Evolutionary conservation across 1,139 yeast species (phyloP).

Genomic region (Protomyces inundatus): DNA sequence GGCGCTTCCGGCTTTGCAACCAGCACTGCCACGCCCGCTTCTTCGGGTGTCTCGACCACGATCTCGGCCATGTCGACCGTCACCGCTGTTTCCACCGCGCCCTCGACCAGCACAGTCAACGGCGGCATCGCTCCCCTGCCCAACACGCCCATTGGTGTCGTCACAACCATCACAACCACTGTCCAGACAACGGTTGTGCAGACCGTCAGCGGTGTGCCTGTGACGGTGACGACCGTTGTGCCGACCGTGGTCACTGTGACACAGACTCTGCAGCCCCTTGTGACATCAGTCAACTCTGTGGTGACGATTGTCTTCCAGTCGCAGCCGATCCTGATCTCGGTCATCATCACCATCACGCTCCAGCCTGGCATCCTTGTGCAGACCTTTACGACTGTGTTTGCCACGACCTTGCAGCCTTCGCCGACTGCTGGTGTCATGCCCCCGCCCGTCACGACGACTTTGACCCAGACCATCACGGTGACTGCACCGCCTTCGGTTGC

Average conservation of each 20-base stretch:
- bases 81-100: background rate
- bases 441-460: background rate
- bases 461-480: slow-evolving; percentile 14
- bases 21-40: background rate
- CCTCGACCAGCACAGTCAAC: background rate
- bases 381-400: slow-evolving; percentile 1
- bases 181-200: background rate
- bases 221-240: background rate
- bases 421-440: slow-evolving; percentile 1
- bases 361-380: slow-evolving; percentile 1
- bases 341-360: slow-evolving; percentile 11
- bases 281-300: background rate
- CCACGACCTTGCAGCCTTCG: slow-evolving; percentile 5
- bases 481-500: slow-evolving; percentile 1
- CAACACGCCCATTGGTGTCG: background rate
- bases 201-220: background rate
- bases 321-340: background rate
- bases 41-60: background rate
- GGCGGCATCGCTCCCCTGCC: background rate
- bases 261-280: background rate
- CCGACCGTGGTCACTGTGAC: background rate
- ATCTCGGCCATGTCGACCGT: background rate
- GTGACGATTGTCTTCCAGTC: background rate
- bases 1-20: background rate
- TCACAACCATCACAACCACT: background rate